These are phyloP conservation scores for Scheffersomyces segobiensis DNA, from an alignment of 1,139 yeast species.

Conservation along the genomic window DNA sequence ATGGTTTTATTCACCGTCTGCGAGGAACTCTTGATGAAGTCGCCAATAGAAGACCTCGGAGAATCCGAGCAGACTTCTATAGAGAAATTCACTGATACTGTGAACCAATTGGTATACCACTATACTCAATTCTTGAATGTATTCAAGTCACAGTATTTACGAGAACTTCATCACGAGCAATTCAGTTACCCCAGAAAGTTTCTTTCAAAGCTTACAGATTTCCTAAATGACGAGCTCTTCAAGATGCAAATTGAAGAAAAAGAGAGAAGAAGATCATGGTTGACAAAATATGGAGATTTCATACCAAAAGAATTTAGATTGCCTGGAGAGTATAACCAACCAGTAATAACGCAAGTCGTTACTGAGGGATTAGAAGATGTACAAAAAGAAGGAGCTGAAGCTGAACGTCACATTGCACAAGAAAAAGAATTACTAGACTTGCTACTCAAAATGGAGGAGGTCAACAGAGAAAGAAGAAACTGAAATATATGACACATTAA, in stretches of 20 bases:
- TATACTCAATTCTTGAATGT: conserved; percentile 36
- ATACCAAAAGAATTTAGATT: conserved; percentile 43
- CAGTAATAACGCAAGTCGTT: conserved; percentile 41
- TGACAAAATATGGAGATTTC: conserved; percentile 40
- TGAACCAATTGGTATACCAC: conserved; percentile 35
- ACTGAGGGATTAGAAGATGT: conserved; percentile 45
- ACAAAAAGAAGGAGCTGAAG: conserved; percentile 18
- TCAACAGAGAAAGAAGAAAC: not conserved
- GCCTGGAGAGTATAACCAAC: conserved; percentile 42
- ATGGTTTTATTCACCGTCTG: conserved; percentile 22
- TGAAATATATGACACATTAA: not conserved
- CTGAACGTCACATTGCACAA: conserved; percentile 9
- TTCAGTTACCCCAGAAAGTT: conserved; percentile 42
- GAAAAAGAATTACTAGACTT: conserved; percentile 27
- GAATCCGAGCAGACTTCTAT: conserved; percentile 17
- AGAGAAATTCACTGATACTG: conserved; percentile 24
- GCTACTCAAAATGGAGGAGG: conserved; percentile 11
- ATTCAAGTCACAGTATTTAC: conserved; percentile 37
- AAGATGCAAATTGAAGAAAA: conserved; percentile 37
- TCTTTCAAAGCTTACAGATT: conserved; percentile 29
- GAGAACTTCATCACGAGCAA: conserved; percentile 43
- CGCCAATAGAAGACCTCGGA: conserved; percentile 2
- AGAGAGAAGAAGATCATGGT: conserved; percentile 39
- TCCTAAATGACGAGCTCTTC: conserved; percentile 35
- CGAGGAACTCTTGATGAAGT: conserved; percentile 10